Base-by-base conservation (phyloP, 129 eudicot genomes). In the Sambucus nigra region DNA sequence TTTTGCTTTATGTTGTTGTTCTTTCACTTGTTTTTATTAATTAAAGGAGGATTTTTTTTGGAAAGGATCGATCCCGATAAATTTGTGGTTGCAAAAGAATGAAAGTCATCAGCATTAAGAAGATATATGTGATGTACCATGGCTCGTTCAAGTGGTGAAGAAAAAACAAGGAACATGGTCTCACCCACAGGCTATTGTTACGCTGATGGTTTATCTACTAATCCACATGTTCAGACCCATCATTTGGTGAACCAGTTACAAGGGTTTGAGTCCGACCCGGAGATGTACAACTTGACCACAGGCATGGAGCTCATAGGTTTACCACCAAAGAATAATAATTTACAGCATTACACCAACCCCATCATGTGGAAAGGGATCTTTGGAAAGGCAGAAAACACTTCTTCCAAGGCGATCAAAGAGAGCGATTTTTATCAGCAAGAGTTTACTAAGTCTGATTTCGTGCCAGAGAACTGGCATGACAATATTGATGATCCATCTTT, bases 251-350 rank as follows among this genome's bases (percentile, higher is more conserved):
- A 47, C 55, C 74, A 71, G 27, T 63, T 66, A 31, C 70, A 63
- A 15, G 59, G 22, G 49, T 76, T 63, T 31, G 77, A 69, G 2
- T 60, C 69, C 11, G 61, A 58, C 53, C 61, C 73, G 16, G 94
- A 84, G 51, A 78, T 89, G 48, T 85, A 76, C 82, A 81, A 76
- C 85, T 75, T 73, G 68, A 55, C 74, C 13, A 47, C 74, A 35
- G 53, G 78, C 38, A 74, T 71, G 71, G 82, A 76, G 40, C 69
- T 75, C 65, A 69, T 80, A 68, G 82, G 82, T 70, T 76, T 80
- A 53, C 69, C 71, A 21, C 48, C 51, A 13, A 79, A 68, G 52
- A 66, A 62, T 45, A n/a, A n/a, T n/a, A n/a, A n/a, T n/a, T n/a
- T n/a, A n/a, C 69, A 65, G 17, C 78, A 60, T 3, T 78, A 67